A percentile compares a stretch with the other conserved stretches of the same genome.
phyloP scores from a whole-genome alignment of 1,284 basidiomycete genomes.

The Golubevia pallescens region DNA sequence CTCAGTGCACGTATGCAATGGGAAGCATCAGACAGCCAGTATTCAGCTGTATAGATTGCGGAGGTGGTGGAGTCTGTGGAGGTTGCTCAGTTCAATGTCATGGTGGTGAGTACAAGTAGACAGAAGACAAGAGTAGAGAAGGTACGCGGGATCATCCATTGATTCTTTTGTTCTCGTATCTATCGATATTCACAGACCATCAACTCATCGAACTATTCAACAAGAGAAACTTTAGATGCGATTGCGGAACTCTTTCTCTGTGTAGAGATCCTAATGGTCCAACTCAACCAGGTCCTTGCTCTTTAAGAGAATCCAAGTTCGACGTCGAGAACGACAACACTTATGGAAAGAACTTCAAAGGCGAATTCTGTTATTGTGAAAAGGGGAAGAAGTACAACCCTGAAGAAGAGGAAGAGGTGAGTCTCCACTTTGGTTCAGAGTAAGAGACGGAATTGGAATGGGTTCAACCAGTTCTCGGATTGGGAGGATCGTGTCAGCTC shows the following conservation, averaged over 20 bases:
- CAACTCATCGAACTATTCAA: conserved; percentile 63
- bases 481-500: too few species aligned
- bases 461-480: too few species aligned
- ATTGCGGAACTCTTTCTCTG: conserved; percentile 47
- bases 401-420: conserved; percentile 61
- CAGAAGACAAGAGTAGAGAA: too few species aligned
- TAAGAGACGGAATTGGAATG: too few species aligned
- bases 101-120: conserved; percentile 16
- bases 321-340: conserved; percentile 50
- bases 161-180: not conserved
- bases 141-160: not conserved
- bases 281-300: conserved; percentile 26
- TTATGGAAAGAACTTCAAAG: conserved; percentile 64
- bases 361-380: conserved; percentile 65
- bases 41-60: conserved; percentile 61
- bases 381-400: conserved; percentile 64
- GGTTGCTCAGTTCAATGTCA: conserved; percentile 65
- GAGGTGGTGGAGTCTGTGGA: conserved; percentile 65
- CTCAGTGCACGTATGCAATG: conserved; percentile 56
- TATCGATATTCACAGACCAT: conserved; percentile 25
- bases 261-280: conserved; percentile 7
- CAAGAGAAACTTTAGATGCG: conserved; percentile 58
- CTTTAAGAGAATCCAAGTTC: conserved; percentile 33
- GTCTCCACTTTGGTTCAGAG: too few species aligned
- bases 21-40: conserved; percentile 65